Base-by-base conservation (phyloP, 140 eudicot genomes). In the Senecio squalidus region DNA sequence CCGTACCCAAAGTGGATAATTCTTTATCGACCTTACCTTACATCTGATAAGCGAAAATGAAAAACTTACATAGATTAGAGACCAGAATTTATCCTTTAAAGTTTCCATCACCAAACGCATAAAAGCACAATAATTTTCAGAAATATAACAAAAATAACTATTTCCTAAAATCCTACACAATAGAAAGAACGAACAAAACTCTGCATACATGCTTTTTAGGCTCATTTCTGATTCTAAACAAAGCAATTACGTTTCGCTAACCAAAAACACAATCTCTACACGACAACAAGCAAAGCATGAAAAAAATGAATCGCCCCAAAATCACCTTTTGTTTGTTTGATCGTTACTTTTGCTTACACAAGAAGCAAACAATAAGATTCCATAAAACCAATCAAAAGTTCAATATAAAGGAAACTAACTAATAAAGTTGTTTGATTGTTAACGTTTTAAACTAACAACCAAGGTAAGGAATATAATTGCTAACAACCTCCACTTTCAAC, bases 301-400 rank as follows among this genome's bases (percentile, higher is more conserved):
- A 34, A 36, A 45, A 29, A 25, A 3, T 11, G 18, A 34, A 64
- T 46, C 17, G 1, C 18, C 61, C 54, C 62, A 34, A 44, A 64
- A 36, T 24, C 54, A 72, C 67, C 57, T 38, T 58, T 72, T 27
- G 61, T 56, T 72, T 56, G 72, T 72, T 64, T 21, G 48, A 22
- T 27, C 48, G 17, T 28, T 52, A 13, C 9, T 39, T 40, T 72
- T 66, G 72, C 73, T 72, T 64, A 65, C 50, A 56, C 57, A 49
- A 64, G 47, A 72, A 72, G 78, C 49, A 72, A 72, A 49, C 67
- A 31, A 48, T 56, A 27, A 56, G 78, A 72, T 72, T 64, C 21
- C 77, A 43, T n/a, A 72, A 52, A 50, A 28, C 6, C 34, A 72
- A 72, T 72, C 33, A 49, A 57, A 57, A 58, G 55, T 9, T 25